A percentile compares a stretch with the other conserved stretches of the same genome.
Evolutionary conservation across 148 eudicot genomes (phyloP).

Genomic region (Spergularia bocconei): DNA sequence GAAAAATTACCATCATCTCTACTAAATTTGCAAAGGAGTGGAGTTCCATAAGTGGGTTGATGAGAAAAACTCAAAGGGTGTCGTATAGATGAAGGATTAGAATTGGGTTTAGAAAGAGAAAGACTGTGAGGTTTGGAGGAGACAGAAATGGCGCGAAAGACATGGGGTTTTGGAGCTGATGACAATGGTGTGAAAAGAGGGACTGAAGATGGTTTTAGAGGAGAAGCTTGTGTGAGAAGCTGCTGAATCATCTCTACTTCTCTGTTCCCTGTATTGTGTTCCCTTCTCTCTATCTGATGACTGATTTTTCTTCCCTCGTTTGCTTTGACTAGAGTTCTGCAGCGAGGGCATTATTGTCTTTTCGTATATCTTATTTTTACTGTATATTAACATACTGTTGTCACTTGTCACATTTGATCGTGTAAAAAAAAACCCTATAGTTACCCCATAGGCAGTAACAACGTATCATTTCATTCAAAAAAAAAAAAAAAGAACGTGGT

Average conservation of each 20-base stretch:
- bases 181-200: background rate
- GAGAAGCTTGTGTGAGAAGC: background rate
- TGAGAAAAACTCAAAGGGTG: conserved; percentile 16
- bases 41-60: conserved; percentile 29
- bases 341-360: too few species aligned
- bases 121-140: conserved; percentile 12
- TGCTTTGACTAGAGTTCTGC: too few species aligned
- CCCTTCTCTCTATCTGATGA: too few species aligned
- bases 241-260: conserved; percentile 22
- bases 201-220: conserved; percentile 12
- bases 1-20: conserved; percentile 37
- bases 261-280: too few species aligned
- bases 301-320: too few species aligned
- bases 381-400: too few species aligned
- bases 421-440: too few species aligned
- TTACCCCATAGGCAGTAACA: too few species aligned
- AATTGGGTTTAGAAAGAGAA: conserved; percentile 7
- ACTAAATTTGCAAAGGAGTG: conserved; percentile 32
- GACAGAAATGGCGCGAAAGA: conserved; percentile 23
- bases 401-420: too few species aligned
- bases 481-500: too few species aligned
- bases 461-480: too few species aligned
- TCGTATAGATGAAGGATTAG: background rate
- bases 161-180: conserved; percentile 13
- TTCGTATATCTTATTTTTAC: too few species aligned